These are phyloP conservation scores for Closterium sp. DNA, from an alignment of 139 green algal species.

Conservation along the genomic window DNA sequence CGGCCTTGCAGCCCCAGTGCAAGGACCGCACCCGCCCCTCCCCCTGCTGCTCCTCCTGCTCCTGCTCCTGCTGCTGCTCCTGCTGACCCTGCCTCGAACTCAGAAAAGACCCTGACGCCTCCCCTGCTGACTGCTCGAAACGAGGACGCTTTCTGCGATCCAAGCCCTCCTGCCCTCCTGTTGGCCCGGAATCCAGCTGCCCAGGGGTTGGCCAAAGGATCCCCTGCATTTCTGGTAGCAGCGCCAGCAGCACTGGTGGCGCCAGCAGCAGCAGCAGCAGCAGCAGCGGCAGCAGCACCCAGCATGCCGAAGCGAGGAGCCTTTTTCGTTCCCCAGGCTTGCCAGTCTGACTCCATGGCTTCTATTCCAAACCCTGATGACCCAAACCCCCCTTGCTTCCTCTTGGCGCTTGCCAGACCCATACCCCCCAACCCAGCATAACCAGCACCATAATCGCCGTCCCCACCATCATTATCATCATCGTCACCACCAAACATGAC, in stretches of 20 bases:
- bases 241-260: background rate
- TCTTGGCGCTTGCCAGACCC: background rate
- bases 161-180: background rate
- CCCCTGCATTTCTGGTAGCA: background rate
- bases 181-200: background rate
- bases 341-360: background rate
- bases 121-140: background rate
- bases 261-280: background rate
- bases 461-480: background rate
- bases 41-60: background rate
- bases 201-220: background rate
- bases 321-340: background rate
- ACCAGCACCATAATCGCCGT: background rate
- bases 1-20: background rate
- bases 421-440: background rate
- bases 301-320: background rate
- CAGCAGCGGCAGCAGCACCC: background rate
- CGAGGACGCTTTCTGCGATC: background rate
- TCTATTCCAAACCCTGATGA: background rate
- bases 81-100: background rate
- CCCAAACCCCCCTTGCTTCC: background rate
- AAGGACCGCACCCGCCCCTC: background rate
- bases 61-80: background rate
- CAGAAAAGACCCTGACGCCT: background rate
- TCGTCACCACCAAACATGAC: slow-evolving; percentile 12